Base-by-base conservation (phyloP, 2,329 filamentous ascomycete genomes). In the Ophiostoma perfectum region DNA sequence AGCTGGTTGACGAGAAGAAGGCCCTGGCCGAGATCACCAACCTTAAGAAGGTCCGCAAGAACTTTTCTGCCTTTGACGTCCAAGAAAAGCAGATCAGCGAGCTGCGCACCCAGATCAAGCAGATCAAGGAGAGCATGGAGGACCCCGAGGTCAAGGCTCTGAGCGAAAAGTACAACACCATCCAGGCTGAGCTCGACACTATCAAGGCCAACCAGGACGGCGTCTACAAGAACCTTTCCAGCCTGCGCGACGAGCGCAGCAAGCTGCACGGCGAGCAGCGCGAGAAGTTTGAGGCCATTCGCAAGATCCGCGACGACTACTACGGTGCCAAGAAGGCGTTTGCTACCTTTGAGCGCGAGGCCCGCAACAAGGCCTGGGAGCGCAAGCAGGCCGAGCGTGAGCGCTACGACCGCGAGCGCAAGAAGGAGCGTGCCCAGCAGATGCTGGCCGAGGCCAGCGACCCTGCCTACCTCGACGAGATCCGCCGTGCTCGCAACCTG, bases 1-100 rank as follows among this genome's bases (percentile, higher is more conserved):
- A 93, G 81, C 83, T 99, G 66, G 95, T 98, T 11, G 95, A 99
- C 75, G 95, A 98, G 86, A 96, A 92, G 84, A 98, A 97, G 86
- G 89, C 92, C 8, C 84, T 98, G 27, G 81, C 86, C 66, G 92
- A 97, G 75, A 89, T 97, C 74, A 91, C 90, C 65, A 89, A 82
- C 77, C 82, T 98, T 73, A 89, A 90, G 79, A 96, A 96, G 83
- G 86, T 90, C 76, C 91, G 91, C 81, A 98, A 97, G 87, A 90
- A 88, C 80, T 97, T 99, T 78, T 87, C 88, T 69, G 86, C 88
- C 71, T 90, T 98, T 75, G 92, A 96, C 70, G 88, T 90, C 70
- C 84, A 88, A 45, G 91, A 98, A 81, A 96, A 96, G 84, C 86
- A 86, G 73, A 98, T 99, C 74, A 91, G 95, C 75, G 89, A 93